Evolutionary conservation across 768 basidiomycete genomes (phyloP), one percentile per base, ranked within the genome.

Genomic region (Solioccasus polychromus): DNA sequence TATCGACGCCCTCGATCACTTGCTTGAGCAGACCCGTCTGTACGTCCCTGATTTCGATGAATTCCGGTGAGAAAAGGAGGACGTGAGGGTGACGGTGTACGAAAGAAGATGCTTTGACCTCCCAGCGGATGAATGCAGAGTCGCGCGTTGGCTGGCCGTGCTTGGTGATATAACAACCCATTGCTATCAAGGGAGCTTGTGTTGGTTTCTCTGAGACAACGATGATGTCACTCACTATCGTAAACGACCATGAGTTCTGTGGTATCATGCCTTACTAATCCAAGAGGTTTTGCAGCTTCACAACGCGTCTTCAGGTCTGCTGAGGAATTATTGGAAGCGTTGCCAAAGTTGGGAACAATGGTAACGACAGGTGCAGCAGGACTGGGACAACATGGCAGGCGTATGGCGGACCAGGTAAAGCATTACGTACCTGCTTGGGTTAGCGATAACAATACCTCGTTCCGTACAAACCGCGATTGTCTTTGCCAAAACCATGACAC

Each of bases 141-240:
- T 74, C 74, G 31, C 86, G 83, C 10, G 69, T 71, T 3, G 87
- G 88, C 1, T 69, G 61, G 2, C 90, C 90, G 50, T 80, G 73
- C 44, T 79, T 83, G 45, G 83, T 78, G 55, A 90, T 78, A 60
- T 85, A 92, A 57, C 80, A 88, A 12, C 89, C 90, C 31, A 90
- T 67, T 23, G 76, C 90, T 91, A 48, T 36, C 8, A 26, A 31
- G 38, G 9, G n/a, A 39, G 28, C 24, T 38, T 42, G 32, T 23
- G 54, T 20, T 24, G 10, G 41, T 40, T 29, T 42, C 43, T 22
- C 24, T 11, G 38, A 24, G 7, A 35, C n/a, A 14, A 14, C 6
- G 5, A 14, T 15, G 19, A 34, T 20, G 37, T 23, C 39, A 60
- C 82, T 57, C 45, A 86, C 89, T 75, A 51, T 92, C 85, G 52